Base-by-base conservation (phyloP, 305 asterid species). In the Solanum hybrid region DNA sequence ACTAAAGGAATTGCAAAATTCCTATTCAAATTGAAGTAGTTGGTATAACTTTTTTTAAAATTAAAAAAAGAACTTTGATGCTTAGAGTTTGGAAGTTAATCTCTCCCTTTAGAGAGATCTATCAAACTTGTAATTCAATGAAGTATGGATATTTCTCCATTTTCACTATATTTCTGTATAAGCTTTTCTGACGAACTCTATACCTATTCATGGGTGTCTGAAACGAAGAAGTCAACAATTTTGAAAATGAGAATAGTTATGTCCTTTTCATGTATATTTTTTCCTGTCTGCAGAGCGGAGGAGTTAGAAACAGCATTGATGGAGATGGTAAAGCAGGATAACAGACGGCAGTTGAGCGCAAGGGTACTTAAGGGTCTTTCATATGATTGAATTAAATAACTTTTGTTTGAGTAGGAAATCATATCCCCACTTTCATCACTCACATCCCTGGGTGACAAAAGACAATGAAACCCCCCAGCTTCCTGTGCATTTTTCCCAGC, bases 281-380 rank as follows among this genome's bases (percentile, higher is more conserved):
- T 91, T 88, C 2, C 11, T 91, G 76, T 46, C 35, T 90, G 87
- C 97, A 96, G 99, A 95, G 99, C 99, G 22, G 99, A 98, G 94
- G 99, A 98, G 93, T 95, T 96, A 60, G 99, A 96, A 93, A 96
- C 95, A 88, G 98, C 99, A 88, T 60, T 98, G 72, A 95, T 97
- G 98, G 99, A 98, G 95, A 96, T 98, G 98, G 99, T 97, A 88
- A 95, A 96, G 94, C 98, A 96, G 94, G 99, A 98, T 91, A 98
- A 98, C 90, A 94, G 99, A 46, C 95, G 97, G 80, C 94, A 96
- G 92, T 92, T 98, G 95, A 95, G 99, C 92, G 99, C 99, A 71
- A 93, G 89, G 96, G 99, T 98, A 92, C 56, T 64, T 90, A 36
- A 77, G 79, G 88, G 84, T 88, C 88, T 4, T 46, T 60, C 77